Percentiles rank a stretch among this genome's conserved stretches.
These are phyloP conservation scores for Ophiostoma sp. DNA, from an alignment of 2,329 filamentous ascomycete genomes.

Conservation along the genomic window DNA sequence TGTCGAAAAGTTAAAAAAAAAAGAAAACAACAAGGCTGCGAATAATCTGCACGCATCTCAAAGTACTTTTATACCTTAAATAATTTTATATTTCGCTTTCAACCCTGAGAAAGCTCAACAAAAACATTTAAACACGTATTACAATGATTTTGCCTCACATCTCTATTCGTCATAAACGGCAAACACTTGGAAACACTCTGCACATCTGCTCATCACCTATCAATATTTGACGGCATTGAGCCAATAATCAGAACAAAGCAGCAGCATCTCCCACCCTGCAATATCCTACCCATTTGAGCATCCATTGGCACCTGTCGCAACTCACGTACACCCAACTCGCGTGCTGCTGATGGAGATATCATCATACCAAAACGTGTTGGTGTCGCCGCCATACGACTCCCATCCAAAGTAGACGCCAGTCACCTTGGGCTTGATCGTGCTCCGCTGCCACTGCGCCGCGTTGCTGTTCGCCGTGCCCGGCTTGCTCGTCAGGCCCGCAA, in stretches of 20 bases:
- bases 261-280: too few species aligned
- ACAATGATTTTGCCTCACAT: too few species aligned
- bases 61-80: too few species aligned
- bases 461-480: slow-evolving; percentile 47
- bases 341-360: slow-evolving; percentile 48
- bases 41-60: too few species aligned
- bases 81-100: too few species aligned
- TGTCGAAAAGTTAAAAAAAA: too few species aligned
- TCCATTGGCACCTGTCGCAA: not conserved
- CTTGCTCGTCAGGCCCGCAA: slow-evolving; percentile 48
- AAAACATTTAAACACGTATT: too few species aligned
- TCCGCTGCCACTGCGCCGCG: slow-evolving; percentile 49
- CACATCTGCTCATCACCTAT: not conserved
- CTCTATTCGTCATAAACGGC: too few species aligned
- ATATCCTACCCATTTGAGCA: not conserved
- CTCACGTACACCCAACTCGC: slow-evolving; percentile 43
- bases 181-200: not conserved
- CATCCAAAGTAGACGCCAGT: slow-evolving; percentile 57
- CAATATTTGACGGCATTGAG: not conserved
- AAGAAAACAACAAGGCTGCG: too few species aligned
- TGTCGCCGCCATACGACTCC: slow-evolving; percentile 57
- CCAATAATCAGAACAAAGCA: not conserved
- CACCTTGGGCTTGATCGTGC: slow-evolving; percentile 46
- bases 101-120: too few species aligned
- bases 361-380: slow-evolving; percentile 60